Percentiles rank a stretch among this genome's conserved stretches.
These are phyloP conservation scores for Scedosporium dehoogii DNA, from an alignment of 2,329 filamentous ascomycete species.

Conservation along the genomic window DNA sequence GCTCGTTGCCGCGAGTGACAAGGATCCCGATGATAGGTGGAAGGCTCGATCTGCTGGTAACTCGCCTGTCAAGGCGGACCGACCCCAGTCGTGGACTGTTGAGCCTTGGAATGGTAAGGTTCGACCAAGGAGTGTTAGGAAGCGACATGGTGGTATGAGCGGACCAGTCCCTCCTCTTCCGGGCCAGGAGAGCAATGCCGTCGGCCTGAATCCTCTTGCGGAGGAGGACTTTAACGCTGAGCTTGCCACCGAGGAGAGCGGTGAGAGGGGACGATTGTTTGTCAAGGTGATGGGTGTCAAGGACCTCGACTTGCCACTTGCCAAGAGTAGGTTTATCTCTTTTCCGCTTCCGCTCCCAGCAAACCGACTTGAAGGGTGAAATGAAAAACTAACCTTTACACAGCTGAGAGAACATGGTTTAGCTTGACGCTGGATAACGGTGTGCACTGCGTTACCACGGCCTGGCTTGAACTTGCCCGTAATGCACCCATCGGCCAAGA, in stretches of 20 bases:
- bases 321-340: conserved; percentile 59
- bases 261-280: conserved; percentile 83
- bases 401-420: conserved; percentile 73
- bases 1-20: conserved; percentile 84
- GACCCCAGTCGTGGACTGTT: conserved; percentile 88
- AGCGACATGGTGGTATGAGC: conserved; percentile 26
- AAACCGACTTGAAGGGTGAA: too few relatives aligned
- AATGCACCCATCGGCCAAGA: conserved; percentile 95
- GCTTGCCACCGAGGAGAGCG: conserved; percentile 59
- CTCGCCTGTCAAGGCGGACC: conserved; percentile 64
- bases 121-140: conserved; percentile 55
- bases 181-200: conserved; percentile 74
- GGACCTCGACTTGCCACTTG: conserved; percentile 83
- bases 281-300: conserved; percentile 99
- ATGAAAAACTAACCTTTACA: conserved; percentile 9
- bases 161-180: conserved; percentile 75
- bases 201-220: conserved; percentile 52
- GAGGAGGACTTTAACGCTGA: conserved; percentile 58
- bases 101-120: conserved; percentile 89
- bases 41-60: conserved; percentile 52
- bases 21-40: conserved; percentile 47
- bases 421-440: conserved; percentile 97
- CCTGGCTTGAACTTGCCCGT: conserved; percentile 85
- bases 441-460: conserved; percentile 92
- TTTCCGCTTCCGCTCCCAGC: too few relatives aligned